A percentile compares a stretch with the other conserved stretches of the same genome.
Evolutionary conservation across 192 early-diverging fungal genomes (phyloP).

Genomic region (Podila minutissima): DNA sequence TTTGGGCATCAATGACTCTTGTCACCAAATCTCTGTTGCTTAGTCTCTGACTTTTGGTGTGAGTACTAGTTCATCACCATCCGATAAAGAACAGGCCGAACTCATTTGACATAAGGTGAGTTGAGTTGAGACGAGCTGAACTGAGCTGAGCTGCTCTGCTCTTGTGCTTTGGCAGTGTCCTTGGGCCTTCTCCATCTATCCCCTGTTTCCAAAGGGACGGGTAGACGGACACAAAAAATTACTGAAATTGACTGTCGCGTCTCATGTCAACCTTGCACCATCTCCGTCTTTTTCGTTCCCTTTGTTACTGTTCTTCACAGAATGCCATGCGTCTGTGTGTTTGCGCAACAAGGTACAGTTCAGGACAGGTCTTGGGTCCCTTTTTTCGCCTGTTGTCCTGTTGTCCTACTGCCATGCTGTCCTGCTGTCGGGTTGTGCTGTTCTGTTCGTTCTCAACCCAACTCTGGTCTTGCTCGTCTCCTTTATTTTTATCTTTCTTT

Average conservation of each 20-base stretch:
- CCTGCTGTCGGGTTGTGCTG: too few species aligned
- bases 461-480: not conserved
- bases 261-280: not conserved
- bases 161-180: not conserved
- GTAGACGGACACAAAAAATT: not conserved
- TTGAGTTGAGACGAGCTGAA: not conserved
- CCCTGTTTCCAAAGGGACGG: conserved; percentile 1
- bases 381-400: not conserved
- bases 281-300: not conserved
- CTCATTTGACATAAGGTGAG: too few species aligned
- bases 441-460: too few species aligned
- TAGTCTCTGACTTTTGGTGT: too few species aligned
- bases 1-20: too few species aligned
- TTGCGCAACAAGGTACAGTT: too few species aligned
- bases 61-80: too few species aligned
- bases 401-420: not conserved
- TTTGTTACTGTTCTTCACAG: not conserved
- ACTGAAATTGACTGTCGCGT: not conserved
- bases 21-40: too few species aligned
- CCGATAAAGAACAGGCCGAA: too few species aligned
- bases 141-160: not conserved
- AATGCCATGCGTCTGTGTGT: too few species aligned
- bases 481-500: not conserved
- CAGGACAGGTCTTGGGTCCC: not conserved
- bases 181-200: not conserved